phyloP scores from a whole-genome alignment of 208 protist species.

The Trypanosoma mega region DNA sequence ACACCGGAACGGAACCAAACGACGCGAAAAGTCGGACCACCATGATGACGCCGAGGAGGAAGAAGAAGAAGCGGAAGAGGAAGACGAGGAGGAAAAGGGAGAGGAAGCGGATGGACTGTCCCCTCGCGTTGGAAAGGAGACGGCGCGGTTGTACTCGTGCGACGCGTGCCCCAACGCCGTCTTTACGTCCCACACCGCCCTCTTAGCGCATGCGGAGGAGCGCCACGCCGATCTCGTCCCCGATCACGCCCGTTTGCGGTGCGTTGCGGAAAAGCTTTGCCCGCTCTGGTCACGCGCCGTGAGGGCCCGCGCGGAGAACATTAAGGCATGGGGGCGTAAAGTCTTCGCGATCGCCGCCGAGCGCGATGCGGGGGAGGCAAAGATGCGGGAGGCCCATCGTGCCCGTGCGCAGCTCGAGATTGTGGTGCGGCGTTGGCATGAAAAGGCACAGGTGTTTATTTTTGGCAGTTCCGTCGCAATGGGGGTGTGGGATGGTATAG shows the following conservation, averaged over 20 bases:
- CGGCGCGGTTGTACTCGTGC: constrained; percentile 54
- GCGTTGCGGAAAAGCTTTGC: constrained; percentile 42
- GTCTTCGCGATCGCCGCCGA: constrained; percentile 53
- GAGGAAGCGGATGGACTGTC: background rate
- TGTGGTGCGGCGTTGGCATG: constrained; percentile 77
- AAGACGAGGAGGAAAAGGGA: constrained; percentile 11
- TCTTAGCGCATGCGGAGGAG: constrained; percentile 58
- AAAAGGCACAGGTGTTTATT: constrained; percentile 72
- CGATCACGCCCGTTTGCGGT: constrained; percentile 54
- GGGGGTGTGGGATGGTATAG: constrained; percentile 83
- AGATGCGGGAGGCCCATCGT: constrained; percentile 77
- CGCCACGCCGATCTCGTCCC: constrained; percentile 44
- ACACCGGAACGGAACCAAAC: no score
- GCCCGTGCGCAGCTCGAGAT: constrained; percentile 81
- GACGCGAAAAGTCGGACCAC: constrained; percentile 7
- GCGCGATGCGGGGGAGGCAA: constrained; percentile 72
- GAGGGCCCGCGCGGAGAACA: constrained; percentile 28
- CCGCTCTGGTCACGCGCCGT: constrained; percentile 46
- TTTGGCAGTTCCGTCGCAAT: constrained; percentile 86
- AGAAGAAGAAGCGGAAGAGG: constrained; percentile 1
- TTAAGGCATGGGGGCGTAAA: constrained; percentile 48
- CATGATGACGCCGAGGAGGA: constrained; percentile 18
- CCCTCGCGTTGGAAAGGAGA: background rate
- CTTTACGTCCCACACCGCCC: constrained; percentile 42
- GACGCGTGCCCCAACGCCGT: constrained; percentile 66